Percentiles rank a stretch among this genome's conserved stretches.
These are phyloP conservation scores for Pelargonium citronellum DNA, from an alignment of 441 rosid species.

Conservation along the genomic window DNA sequence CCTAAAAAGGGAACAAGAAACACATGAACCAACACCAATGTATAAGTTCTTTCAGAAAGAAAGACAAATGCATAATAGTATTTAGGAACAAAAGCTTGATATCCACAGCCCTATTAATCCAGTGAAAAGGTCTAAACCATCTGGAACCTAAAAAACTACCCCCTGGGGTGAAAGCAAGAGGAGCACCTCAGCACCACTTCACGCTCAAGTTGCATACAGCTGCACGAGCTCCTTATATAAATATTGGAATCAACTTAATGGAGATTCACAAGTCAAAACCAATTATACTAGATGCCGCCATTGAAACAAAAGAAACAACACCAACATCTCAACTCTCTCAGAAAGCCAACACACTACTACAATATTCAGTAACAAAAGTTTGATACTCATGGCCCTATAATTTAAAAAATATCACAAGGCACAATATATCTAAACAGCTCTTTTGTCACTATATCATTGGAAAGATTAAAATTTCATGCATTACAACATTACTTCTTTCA, in stretches of 20 bases:
- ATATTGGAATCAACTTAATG: not conserved
- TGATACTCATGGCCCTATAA: too few relatives aligned
- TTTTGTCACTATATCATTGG: not conserved
- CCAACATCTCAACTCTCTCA: too few relatives aligned
- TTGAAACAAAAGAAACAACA: too few relatives aligned
- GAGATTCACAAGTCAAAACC: not conserved
- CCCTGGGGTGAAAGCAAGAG: not conserved
- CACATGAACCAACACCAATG: too few relatives aligned
- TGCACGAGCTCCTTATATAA: not conserved
- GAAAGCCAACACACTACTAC: too few relatives aligned
- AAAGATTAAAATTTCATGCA: not conserved
- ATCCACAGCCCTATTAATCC: not conserved
- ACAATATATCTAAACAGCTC: not conserved
- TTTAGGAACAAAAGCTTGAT: too few relatives aligned
- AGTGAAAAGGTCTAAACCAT: conserved; percentile 1
- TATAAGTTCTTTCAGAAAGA: too few relatives aligned
- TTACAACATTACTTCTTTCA: not conserved
- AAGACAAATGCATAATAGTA: too few relatives aligned
- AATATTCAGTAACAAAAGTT: too few relatives aligned
- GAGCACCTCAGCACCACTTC: not conserved
- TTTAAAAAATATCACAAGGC: too few relatives aligned
- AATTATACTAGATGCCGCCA: not conserved
- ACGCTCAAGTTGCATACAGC: not conserved
- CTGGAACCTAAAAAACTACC: conserved; percentile 2
- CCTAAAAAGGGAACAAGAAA: too few relatives aligned